phyloP scores from a whole-genome alignment of 2,329 filamentous ascomycete species.

The Aspergillus luchuensis region DNA sequence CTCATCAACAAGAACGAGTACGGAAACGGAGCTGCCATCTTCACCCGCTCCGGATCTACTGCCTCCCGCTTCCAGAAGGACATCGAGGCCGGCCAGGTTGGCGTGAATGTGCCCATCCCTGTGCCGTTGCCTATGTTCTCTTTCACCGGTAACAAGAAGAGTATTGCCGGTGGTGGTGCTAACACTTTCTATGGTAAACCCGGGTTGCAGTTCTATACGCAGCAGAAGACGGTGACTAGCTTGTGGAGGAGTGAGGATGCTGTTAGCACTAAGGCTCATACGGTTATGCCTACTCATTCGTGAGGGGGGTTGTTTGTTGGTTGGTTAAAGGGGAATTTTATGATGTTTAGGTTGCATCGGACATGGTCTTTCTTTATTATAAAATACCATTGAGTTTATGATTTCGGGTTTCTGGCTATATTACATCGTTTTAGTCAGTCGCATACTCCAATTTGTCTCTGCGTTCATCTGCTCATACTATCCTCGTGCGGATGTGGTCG shows the following conservation, averaged over 20 bases:
- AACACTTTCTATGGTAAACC: conserved; percentile 95
- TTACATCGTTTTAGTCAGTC: not conserved
- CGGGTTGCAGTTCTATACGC: conserved; percentile 92
- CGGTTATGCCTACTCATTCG: conserved; percentile 80
- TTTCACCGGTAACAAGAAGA: conserved; percentile 79
- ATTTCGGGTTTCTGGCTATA: not conserved
- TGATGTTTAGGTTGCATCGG: not conserved
- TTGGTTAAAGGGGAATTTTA: too few species aligned
- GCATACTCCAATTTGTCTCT: not conserved
- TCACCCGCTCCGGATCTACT: conserved; percentile 63
- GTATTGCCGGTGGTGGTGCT: conserved; percentile 84
- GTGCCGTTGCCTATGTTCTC: conserved; percentile 65
- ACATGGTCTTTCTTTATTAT: not conserved
- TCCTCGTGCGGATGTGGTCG: too few species aligned
- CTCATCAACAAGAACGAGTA: conserved; percentile 69
- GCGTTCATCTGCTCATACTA: not conserved
- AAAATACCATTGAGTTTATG: not conserved
- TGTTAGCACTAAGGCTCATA: conserved; percentile 78
- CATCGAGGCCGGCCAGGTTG: conserved; percentile 67
- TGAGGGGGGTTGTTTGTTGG: conserved; percentile 10
- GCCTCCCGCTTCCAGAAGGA: conserved; percentile 65
- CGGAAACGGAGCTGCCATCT: conserved; percentile 68
- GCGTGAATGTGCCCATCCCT: conserved; percentile 68
- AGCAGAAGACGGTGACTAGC: conserved; percentile 95
- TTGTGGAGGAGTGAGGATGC: conserved; percentile 87